Evolutionary conservation across 2,329 filamentous ascomycete genomes (phyloP).

Genomic region (Eutypella sp.): DNA sequence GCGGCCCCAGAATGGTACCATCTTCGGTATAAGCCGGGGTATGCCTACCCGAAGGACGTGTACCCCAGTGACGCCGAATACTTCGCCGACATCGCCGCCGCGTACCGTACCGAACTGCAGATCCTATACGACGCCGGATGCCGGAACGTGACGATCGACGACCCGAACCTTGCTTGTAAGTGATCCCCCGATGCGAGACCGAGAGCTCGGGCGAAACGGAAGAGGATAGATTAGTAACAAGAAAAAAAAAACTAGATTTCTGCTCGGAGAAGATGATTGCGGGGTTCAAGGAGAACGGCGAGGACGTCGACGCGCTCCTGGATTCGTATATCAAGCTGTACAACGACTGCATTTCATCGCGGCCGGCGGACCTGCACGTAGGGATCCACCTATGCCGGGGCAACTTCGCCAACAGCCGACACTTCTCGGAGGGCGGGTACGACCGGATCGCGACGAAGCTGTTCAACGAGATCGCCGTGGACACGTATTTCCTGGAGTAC

Average conservation of each 20-base stretch:
- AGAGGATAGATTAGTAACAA: not conserved
- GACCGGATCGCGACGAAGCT: slow-evolving; percentile 63
- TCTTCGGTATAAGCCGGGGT: slow-evolving; percentile 48
- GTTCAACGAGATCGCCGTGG: slow-evolving; percentile 56
- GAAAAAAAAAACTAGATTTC: slow-evolving; percentile 49
- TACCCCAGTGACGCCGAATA: slow-evolving; percentile 57
- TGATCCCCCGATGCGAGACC: slow-evolving; percentile 8
- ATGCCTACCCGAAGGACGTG: slow-evolving; percentile 52
- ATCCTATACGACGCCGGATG: slow-evolving; percentile 59
- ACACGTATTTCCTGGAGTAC: slow-evolving; percentile 67
- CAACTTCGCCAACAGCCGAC: slow-evolving; percentile 62
- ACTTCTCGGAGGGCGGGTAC: slow-evolving; percentile 64
- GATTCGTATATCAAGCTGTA: slow-evolving; percentile 74
- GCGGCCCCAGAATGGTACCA: slow-evolving; percentile 54
- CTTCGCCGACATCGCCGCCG: slow-evolving; percentile 59
- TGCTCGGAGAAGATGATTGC: slow-evolving; percentile 68
- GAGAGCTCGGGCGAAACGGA: no score
- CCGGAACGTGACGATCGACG: slow-evolving; percentile 62
- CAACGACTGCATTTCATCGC: slow-evolving; percentile 63
- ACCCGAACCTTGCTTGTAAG: slow-evolving; percentile 63
- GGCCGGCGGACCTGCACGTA: slow-evolving; percentile 66
- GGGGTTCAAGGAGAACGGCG: slow-evolving; percentile 65
- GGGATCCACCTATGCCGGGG: slow-evolving; percentile 71
- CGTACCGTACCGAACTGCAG: slow-evolving; percentile 52
- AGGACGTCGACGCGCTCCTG: slow-evolving; percentile 64